Percentiles rank a stretch among this genome's conserved stretches.
These are phyloP conservation scores for Tolypocladium capitatum DNA, from an alignment of 2,329 filamentous ascomycete genomes.

Conservation along the genomic window DNA sequence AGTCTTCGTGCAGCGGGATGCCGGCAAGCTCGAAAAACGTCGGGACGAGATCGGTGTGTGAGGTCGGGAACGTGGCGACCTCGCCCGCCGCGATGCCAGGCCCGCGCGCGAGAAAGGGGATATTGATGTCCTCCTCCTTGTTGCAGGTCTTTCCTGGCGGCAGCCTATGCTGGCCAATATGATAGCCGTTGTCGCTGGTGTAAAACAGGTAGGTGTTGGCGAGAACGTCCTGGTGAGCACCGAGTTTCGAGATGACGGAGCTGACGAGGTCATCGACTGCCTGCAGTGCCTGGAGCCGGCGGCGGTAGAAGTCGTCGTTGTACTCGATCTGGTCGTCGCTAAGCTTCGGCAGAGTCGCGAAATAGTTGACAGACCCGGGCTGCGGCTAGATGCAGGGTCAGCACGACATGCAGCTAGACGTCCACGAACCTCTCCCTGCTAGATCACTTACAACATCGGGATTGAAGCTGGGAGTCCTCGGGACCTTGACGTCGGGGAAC, in stretches of 20 bases:
- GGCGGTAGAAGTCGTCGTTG: constrained; percentile 37
- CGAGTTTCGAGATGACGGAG: constrained; percentile 28
- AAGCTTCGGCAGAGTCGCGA: constrained; percentile 26
- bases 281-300: constrained; percentile 37
- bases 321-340: constrained; percentile 27
- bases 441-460: constrained; percentile 33
- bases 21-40: constrained; percentile 38
- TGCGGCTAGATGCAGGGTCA: constrained; percentile 5
- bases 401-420: not conserved
- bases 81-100: constrained; percentile 31
- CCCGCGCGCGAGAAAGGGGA: constrained; percentile 43
- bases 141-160: constrained; percentile 44
- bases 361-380: constrained; percentile 30
- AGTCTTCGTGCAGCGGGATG: constrained; percentile 29
- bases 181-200: constrained; percentile 47
- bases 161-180: constrained; percentile 45
- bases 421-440: not conserved
- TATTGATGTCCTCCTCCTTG: constrained; percentile 46
- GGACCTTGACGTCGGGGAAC: constrained; percentile 45
- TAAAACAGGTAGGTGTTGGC: constrained; percentile 49
- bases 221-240: constrained; percentile 38
- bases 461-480: constrained; percentile 53
- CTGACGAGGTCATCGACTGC: constrained; percentile 42
- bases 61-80: constrained; percentile 33
- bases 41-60: constrained; percentile 51